Evolutionary conservation across 768 basidiomycete species (phyloP).

Genomic region (Lentinula guzmanii): DNA sequence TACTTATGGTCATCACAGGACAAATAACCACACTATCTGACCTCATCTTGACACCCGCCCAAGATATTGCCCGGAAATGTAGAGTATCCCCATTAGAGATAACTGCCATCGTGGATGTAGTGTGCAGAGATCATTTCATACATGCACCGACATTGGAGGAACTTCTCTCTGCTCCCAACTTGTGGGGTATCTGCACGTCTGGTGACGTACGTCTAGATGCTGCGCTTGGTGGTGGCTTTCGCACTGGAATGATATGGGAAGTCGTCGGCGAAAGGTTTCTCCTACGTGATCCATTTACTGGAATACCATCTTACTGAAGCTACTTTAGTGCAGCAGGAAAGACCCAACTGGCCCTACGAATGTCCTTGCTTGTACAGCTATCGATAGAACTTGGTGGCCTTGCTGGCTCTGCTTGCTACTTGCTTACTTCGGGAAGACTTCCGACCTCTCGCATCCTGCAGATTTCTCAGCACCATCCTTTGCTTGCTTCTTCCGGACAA

Average conservation of each 20-base stretch:
- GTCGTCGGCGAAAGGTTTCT: constrained; percentile 82
- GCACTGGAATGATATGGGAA: constrained; percentile 81
- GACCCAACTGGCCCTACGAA: constrained; percentile 85
- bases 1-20: constrained; percentile 25
- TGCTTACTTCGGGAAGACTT: constrained; percentile 67
- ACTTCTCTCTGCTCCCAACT: background rate
- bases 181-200: constrained; percentile 46
- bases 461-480: constrained; percentile 48
- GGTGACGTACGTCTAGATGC: constrained; percentile 69
- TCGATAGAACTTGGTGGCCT: constrained; percentile 51
- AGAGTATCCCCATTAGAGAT: constrained; percentile 44
- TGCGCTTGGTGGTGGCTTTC: constrained; percentile 73
- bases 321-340: constrained; percentile 82
- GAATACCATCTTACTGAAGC: background rate
- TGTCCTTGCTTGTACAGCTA: constrained; percentile 74
- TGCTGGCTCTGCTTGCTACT: constrained; percentile 65
- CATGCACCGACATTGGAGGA: constrained; percentile 30
- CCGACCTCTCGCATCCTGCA: constrained; percentile 65
- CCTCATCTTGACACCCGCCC: constrained; percentile 39
- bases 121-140: constrained; percentile 38
- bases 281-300: background rate
- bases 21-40: constrained; percentile 42
- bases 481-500: constrained; percentile 28
- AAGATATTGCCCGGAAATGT: constrained; percentile 54
- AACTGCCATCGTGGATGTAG: constrained; percentile 40